phyloP scores from a whole-genome alignment of 164 flowering plant species.

The Tetracentron sinense region DNA sequence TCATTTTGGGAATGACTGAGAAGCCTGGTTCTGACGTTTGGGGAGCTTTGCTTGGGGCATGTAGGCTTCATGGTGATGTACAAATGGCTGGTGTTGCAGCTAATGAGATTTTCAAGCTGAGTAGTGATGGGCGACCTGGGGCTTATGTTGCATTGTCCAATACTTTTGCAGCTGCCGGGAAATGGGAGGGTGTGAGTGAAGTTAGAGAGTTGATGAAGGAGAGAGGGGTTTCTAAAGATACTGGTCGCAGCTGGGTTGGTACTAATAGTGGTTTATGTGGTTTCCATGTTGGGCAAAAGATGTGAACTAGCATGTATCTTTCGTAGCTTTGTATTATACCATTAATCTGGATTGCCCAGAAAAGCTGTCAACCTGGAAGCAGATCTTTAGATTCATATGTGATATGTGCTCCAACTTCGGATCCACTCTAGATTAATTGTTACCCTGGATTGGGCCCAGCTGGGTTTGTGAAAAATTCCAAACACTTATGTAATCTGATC shows the following conservation, averaged over 20 bases:
- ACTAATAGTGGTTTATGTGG: conserved; percentile 33
- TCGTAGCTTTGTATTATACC: neutral
- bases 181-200: conserved; percentile 67
- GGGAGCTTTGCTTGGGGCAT: conserved; percentile 86
- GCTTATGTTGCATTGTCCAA: conserved; percentile 85
- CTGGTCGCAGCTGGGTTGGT: conserved; percentile 75
- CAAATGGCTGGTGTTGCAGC: conserved; percentile 81
- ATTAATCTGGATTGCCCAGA: neutral
- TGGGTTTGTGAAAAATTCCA: no score
- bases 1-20: conserved; percentile 63
- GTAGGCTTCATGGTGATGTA: conserved; percentile 64
- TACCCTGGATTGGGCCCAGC: no score
- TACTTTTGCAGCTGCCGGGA: conserved; percentile 76
- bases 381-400: no score
- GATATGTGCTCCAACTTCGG: neutral
- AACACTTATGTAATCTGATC: no score
- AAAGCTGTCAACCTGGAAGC: neutral
- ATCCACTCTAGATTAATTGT: neutral
- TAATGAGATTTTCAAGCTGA: conserved; percentile 64
- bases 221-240: conserved; percentile 63
- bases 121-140: conserved; percentile 52
- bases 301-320: neutral
- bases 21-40: conserved; percentile 86
- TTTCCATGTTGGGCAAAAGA: conserved; percentile 14
- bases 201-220: conserved; percentile 76